phyloP scores from a whole-genome alignment of 495 filamentous ascomycete genomes.

The Tuber magnatum region DNA sequence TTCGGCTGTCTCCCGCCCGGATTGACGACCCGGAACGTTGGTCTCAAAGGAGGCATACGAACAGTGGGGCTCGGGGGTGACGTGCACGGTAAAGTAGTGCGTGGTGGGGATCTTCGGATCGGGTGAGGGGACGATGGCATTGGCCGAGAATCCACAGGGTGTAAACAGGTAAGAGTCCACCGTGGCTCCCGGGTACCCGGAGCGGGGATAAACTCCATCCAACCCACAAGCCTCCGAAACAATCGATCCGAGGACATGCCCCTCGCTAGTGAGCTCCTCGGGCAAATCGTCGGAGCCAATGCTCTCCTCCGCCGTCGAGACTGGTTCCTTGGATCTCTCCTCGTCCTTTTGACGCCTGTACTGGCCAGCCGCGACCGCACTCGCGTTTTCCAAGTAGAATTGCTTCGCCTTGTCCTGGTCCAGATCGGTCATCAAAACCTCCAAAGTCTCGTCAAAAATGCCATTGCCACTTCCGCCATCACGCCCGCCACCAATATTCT shows the following conservation, averaged over 20 bases:
- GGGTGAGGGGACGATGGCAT: slow-evolving; percentile 85
- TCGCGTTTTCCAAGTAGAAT: slow-evolving; percentile 91
- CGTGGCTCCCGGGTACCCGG: slow-evolving; percentile 81
- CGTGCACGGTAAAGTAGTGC: slow-evolving; percentile 98
- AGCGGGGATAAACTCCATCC: slow-evolving; percentile 77
- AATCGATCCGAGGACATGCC: slow-evolving; percentile 85
- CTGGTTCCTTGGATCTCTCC: slow-evolving; percentile 44
- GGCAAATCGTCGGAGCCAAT: slow-evolving; percentile 54
- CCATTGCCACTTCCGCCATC: slow-evolving; percentile 43
- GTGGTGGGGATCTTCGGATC: slow-evolving; percentile 51
- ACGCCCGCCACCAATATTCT: slow-evolving; percentile 43
- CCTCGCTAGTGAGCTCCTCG: slow-evolving; percentile 78
- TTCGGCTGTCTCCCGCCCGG: slow-evolving; percentile 78
- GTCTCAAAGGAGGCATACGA: slow-evolving; percentile 99
- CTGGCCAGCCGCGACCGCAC: slow-evolving; percentile 74
- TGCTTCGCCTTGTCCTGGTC: slow-evolving; percentile 88
- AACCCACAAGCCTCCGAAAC: slow-evolving; percentile 89
- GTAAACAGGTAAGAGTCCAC: slow-evolving; percentile 96
- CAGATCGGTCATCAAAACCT: slow-evolving; percentile 97
- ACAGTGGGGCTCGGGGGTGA: slow-evolving; percentile 94
- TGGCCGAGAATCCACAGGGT: slow-evolving; percentile 96
- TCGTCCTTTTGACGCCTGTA: slow-evolving; percentile 57
- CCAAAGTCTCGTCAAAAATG: slow-evolving; percentile 76
- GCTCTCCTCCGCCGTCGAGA: slow-evolving; percentile 39
- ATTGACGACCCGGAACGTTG: slow-evolving; percentile 87